These are phyloP conservation scores for Tolypocladium paradoxum DNA, from an alignment of 2,329 filamentous ascomycete species.

Conservation along the genomic window DNA sequence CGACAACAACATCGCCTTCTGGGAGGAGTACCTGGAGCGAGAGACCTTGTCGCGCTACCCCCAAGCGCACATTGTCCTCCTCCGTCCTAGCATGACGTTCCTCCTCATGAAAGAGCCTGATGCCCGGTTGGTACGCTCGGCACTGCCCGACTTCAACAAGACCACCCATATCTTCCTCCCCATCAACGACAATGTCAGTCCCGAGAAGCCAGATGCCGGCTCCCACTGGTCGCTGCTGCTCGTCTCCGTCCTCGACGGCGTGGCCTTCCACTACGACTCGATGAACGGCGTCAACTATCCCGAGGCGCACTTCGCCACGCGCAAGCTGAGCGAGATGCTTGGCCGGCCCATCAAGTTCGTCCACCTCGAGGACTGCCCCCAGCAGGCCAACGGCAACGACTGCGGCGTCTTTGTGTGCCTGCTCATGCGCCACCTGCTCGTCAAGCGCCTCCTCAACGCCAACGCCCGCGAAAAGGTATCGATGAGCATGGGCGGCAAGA, in stretches of 20 bases:
- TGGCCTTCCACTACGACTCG: constrained; percentile 95
- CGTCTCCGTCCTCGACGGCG: constrained; percentile 76
- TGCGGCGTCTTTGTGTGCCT: constrained; percentile 96
- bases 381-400: constrained; percentile 86
- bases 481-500: constrained; percentile 84
- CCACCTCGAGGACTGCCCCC: constrained; percentile 73
- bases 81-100: constrained; percentile 87
- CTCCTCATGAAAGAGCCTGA: constrained; percentile 69
- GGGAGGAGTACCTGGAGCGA: constrained; percentile 93
- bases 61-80: constrained; percentile 75
- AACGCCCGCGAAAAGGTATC: constrained; percentile 77
- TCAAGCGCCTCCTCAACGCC: constrained; percentile 70
- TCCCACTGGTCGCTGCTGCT: constrained; percentile 92
- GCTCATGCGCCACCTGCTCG: constrained; percentile 84
- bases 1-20: constrained; percentile 95
- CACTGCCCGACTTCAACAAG: constrained; percentile 67
- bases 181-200: constrained; percentile 78
- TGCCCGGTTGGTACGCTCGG: constrained; percentile 45
- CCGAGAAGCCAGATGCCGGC: constrained; percentile 72
- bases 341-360: constrained; percentile 60
- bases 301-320: constrained; percentile 59
- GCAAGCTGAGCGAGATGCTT: constrained; percentile 60
- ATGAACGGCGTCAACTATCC: constrained; percentile 63
- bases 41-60: constrained; percentile 75
- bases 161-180: constrained; percentile 93